Conservation (phyloP, 2,329 filamentous ascomycete genomes). For the Phialemonium atrogriseum region DNA sequence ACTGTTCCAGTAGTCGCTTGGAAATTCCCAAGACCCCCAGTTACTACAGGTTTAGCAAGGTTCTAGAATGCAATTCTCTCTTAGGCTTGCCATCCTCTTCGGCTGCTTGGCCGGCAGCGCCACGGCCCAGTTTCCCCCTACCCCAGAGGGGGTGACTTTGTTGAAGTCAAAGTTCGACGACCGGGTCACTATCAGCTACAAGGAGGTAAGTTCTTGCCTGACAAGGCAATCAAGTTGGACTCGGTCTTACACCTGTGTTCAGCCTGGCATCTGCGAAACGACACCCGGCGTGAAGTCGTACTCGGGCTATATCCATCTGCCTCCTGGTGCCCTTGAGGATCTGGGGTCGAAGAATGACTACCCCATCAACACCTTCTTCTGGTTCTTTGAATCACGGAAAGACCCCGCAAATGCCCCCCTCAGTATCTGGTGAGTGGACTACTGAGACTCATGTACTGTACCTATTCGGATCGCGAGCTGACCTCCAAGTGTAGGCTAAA, state of each 20-base stretch:
- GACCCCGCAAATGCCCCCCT: constrained; percentile 20
- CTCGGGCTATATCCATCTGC: constrained; percentile 53
- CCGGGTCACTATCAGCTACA: constrained; percentile 55
- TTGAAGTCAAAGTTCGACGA: constrained; percentile 50
- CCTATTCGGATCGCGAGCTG: too few species aligned
- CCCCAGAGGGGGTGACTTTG: constrained; percentile 29
- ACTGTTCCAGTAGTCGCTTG: too few species aligned
- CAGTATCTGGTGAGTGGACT: constrained; percentile 25
- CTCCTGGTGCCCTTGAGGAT: constrained; percentile 29
- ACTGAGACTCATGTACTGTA: too few species aligned
- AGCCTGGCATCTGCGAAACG: constrained; percentile 51
- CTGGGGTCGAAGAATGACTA: constrained; percentile 37
- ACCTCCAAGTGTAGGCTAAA: too few species aligned
- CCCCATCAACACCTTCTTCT: constrained; percentile 55
- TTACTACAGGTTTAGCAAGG: too few species aligned
- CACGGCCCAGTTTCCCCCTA: constrained; percentile 24
- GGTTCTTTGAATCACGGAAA: constrained; percentile 50
- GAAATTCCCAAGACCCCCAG: too few species aligned
- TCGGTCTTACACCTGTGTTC: too few species aligned
- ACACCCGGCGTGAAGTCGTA: constrained; percentile 54
- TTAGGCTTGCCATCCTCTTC: too few species aligned
- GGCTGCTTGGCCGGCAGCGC: too few species aligned
- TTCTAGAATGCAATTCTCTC: too few species aligned
- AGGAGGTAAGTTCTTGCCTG: constrained; percentile 35
- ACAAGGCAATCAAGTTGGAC: too few species aligned